These are phyloP conservation scores for Mortierella alpina DNA, from an alignment of 192 early-diverging fungal genomes.

Conservation along the genomic window DNA sequence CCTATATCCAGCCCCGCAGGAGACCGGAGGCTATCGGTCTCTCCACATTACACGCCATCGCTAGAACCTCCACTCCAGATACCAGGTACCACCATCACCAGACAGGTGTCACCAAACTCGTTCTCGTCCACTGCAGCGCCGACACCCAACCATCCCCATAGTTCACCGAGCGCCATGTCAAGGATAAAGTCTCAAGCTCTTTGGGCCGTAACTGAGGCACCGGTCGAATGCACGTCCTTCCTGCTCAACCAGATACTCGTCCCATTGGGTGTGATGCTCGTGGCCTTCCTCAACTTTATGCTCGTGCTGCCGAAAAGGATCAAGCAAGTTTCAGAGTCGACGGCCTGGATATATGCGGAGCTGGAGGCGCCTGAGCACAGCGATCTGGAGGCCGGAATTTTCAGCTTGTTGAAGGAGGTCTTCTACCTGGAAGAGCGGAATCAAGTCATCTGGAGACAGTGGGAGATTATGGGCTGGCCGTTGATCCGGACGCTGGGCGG, in stretches of 20 bases:
- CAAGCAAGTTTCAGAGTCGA: constrained; percentile 25
- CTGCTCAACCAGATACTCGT: constrained; percentile 34
- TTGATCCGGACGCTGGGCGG: constrained; percentile 58
- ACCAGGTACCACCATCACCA: background rate
- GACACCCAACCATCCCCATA: background rate
- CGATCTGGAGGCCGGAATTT: constrained; percentile 43
- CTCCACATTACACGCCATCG: constrained; percentile 9
- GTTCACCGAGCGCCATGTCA: background rate
- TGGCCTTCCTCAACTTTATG: constrained; percentile 32
- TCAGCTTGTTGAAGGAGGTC: constrained; percentile 43
- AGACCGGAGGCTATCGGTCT: background rate
- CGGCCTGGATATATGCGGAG: constrained; percentile 50
- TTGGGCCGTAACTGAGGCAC: constrained; percentile 30
- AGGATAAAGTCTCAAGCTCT: background rate
- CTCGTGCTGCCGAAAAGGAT: constrained; percentile 18
- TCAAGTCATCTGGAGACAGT: constrained; percentile 55
- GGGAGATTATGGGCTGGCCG: constrained; percentile 64
- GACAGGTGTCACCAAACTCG: too few species aligned
- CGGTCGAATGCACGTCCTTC: constrained; percentile 16
- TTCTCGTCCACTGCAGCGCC: background rate
- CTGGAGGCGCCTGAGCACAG: constrained; percentile 47
- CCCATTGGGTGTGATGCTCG: constrained; percentile 19
- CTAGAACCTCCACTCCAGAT: constrained; percentile 17
- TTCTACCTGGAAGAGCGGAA: constrained; percentile 56
- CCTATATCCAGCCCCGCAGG: background rate